Base-by-base conservation (phyloP, 352 stramenopile genomes). In the Pythium vanterpoolii region DNA sequence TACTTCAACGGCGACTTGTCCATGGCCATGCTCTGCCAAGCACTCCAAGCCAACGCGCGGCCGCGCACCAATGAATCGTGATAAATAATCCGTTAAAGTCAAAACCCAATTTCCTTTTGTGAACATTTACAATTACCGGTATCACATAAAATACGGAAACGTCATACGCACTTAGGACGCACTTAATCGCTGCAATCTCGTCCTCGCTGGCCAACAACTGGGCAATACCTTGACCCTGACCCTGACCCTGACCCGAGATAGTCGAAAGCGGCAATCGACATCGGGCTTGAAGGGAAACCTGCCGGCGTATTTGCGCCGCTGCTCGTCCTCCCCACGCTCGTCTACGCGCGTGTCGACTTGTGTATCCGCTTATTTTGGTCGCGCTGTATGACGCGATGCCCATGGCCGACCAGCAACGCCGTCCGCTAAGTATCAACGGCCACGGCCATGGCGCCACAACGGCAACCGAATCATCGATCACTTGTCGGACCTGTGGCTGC, bases 1-100 rank as follows among this genome's bases (percentile, higher is more conserved):
- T 80, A 76, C 65, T 56, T 83, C 56, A 87, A 87, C 47, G 77
- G 77, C 36, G 77, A 87, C 61, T 47, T 87, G 48, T 65, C 79
- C 50, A 82, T 83, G 64, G 72, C 79, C 54, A 74, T 86, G 21
- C 49, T 83, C 14, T 83, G 74, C 64, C 62, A 75, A 23, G 62
- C 79, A 23, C 66, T 86, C 7, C 66, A 78, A 45, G 51, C 50
- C 33, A 57, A 57, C 40, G 36, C 56, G 2, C 3, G 8, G 43
- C 43, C 9, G 7, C 38, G 9, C 10, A 24, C 38, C 14, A 6
- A 11, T 8, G 8, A 44, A 44, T 7, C 4, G 23, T 11, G 23
- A 18, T 38, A 38, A 14, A 38, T 9, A 10, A 38, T 14, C 33
- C n/a, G n/a, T n/a, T n/a, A n/a, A n/a, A n/a, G n/a, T n/a, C n/a